These are phyloP conservation scores for Leptodermis oblonga DNA, from an alignment of 257 asterid species.

Conservation along the genomic window DNA sequence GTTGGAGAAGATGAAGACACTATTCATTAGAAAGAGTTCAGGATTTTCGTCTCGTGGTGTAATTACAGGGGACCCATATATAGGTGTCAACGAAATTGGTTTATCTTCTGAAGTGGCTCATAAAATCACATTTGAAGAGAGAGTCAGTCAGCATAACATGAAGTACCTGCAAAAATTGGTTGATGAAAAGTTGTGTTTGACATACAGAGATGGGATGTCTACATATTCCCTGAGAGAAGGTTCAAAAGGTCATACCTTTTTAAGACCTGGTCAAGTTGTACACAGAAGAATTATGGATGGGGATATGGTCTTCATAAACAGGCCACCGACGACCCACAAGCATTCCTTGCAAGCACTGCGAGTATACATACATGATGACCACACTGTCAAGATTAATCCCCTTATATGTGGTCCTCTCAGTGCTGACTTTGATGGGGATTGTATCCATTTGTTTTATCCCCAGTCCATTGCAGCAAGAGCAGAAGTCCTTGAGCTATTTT, in stretches of 20 bases:
- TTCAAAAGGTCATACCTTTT: conserved; percentile 85
- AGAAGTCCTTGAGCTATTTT: conserved; percentile 87
- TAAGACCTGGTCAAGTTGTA: conserved; percentile 88
- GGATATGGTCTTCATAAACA: conserved; percentile 79
- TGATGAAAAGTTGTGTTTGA: conserved; percentile 75
- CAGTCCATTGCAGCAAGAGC: conserved; percentile 96
- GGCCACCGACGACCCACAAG: conserved; percentile 98
- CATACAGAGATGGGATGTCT: conserved; percentile 72
- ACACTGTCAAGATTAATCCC: conserved; percentile 92
- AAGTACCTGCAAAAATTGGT: conserved; percentile 73
- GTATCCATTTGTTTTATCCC: conserved; percentile 87
- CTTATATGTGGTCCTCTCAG: conserved; percentile 89
- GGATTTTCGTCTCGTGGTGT: conserved; percentile 98
- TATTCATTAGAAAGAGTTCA: conserved; percentile 93
- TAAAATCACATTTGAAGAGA: conserved; percentile 82
- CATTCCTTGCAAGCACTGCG: conserved; percentile 89
- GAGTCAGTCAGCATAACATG: conserved; percentile 80
- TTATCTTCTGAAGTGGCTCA: conserved; percentile 88
- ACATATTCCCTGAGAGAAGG: conserved; percentile 88
- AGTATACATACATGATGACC: conserved; percentile 83
- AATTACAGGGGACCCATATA: conserved; percentile 90
- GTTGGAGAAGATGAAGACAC: conserved; percentile 96
- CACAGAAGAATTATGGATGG: conserved; percentile 95
- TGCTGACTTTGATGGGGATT: conserved; percentile 97
- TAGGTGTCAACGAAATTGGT: conserved; percentile 90